These are phyloP conservation scores for bread wheat (Triticum aestivum) DNA, from an alignment of 176 grass and related monocot species.

Conservation along the genomic window IWGSC_CS_RefSeq_v2.1 NC_057807.1:83025592-83026091, in stretches of 20 bases:
- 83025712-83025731: constrained; percentile 46
- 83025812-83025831: constrained; percentile 50
- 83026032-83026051: constrained; percentile 53
- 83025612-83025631: constrained; percentile 52
- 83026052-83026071: constrained; percentile 35
- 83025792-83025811: constrained; percentile 57
- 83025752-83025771: constrained; percentile 67
- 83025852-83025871: constrained; percentile 82
- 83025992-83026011: constrained; percentile 53
- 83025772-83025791: neutral
- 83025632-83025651: constrained; percentile 51
- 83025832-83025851: constrained; percentile 69
- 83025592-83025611: constrained; percentile 48
- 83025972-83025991: constrained; percentile 50
- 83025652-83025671: constrained; percentile 49
- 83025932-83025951: too few species aligned
- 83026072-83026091: constrained; percentile 44
- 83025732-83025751: constrained; percentile 58
- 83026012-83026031: constrained; percentile 57
- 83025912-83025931: too few species aligned
- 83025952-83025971: neutral
- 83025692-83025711: constrained; percentile 56
- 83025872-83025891: constrained; percentile 43
- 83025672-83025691: constrained; percentile 61
- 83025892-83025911: too few species aligned